Evolutionary conservation across 805 yeast genomes (phyloP).

Genomic region (Cyberlindnera mississippiensis): DNA sequence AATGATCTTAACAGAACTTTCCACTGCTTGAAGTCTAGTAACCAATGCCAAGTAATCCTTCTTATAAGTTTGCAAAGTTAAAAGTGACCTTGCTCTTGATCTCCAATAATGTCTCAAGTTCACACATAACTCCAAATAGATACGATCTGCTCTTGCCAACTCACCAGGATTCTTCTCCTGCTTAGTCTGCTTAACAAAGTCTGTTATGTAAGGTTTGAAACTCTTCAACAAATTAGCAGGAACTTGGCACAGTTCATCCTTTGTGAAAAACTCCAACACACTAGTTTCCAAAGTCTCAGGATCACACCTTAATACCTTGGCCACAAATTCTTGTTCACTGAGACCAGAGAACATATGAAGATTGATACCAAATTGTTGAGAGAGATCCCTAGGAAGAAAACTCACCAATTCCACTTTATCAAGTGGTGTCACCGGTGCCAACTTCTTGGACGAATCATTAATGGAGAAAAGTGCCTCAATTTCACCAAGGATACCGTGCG

Average conservation of each 20-base stretch:
- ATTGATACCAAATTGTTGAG: constrained; percentile 94
- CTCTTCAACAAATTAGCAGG: constrained; percentile 66
- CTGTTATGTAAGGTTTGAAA: constrained; percentile 76
- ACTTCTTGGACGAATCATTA: constrained; percentile 48
- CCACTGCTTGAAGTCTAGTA: constrained; percentile 62
- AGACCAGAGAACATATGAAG: constrained; percentile 68
- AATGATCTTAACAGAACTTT: constrained; percentile 66
- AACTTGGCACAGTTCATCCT: constrained; percentile 70
- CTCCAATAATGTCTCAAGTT: constrained; percentile 90
- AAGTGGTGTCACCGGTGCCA: constrained; percentile 13
- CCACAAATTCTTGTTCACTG: constrained; percentile 61
- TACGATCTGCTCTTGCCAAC: constrained; percentile 81
- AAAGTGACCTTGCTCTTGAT: constrained; percentile 80
- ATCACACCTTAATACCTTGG: constrained; percentile 73
- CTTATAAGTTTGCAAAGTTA: constrained; percentile 64
- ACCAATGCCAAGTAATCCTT: constrained; percentile 75
- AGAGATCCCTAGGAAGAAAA: constrained; percentile 75
- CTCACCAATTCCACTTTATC: constrained; percentile 40
- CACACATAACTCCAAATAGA: constrained; percentile 77
- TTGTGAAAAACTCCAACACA: constrained; percentile 79
- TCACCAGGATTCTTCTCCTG: constrained; percentile 70
- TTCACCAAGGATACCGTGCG: constrained; percentile 77
- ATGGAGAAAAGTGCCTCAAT: constrained; percentile 88
- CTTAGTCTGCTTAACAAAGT: constrained; percentile 41
- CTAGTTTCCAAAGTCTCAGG: constrained; percentile 62